phyloP scores from a whole-genome alignment of 257 asterid species.

The Craterostigma plantagineum region DNA sequence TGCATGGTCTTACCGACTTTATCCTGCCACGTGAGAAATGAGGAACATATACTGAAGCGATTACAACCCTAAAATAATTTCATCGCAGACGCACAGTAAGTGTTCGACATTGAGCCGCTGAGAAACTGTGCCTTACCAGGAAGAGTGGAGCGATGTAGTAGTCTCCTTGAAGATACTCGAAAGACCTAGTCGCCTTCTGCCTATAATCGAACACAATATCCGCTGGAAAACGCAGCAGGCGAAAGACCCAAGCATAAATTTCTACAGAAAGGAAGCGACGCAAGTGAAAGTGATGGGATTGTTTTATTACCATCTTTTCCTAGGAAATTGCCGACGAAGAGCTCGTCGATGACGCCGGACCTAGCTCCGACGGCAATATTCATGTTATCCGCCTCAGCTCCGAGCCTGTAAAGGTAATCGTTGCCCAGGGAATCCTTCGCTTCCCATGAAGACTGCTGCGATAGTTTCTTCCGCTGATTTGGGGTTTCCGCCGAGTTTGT shows the following conservation, averaged over 20 bases:
- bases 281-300: constrained; percentile 2
- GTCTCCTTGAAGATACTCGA: constrained; percentile 84
- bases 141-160: constrained; percentile 76
- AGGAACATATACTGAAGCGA: too few species aligned
- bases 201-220: constrained; percentile 93
- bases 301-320: constrained; percentile 80
- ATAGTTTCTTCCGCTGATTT: constrained; percentile 24
- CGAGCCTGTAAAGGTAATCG: constrained; percentile 77
- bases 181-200: constrained; percentile 84
- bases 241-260: constrained; percentile 1
- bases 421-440: constrained; percentile 67
- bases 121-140: constrained; percentile 23
- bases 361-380: constrained; percentile 88
- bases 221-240: constrained; percentile 29
- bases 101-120: too few species aligned
- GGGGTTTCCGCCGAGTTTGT: constrained; percentile 13
- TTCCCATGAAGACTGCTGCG: constrained; percentile 92
- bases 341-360: constrained; percentile 80
- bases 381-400: constrained; percentile 91
- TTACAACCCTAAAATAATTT: background rate
- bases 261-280: too few species aligned
- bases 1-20: constrained; percentile 68
- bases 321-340: constrained; percentile 82
- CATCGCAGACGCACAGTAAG: background rate
- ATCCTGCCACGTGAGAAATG: constrained; percentile 38